phyloP scores from a whole-genome alignment of 805 yeast species.

The Suhomyces prunicola region DNA sequence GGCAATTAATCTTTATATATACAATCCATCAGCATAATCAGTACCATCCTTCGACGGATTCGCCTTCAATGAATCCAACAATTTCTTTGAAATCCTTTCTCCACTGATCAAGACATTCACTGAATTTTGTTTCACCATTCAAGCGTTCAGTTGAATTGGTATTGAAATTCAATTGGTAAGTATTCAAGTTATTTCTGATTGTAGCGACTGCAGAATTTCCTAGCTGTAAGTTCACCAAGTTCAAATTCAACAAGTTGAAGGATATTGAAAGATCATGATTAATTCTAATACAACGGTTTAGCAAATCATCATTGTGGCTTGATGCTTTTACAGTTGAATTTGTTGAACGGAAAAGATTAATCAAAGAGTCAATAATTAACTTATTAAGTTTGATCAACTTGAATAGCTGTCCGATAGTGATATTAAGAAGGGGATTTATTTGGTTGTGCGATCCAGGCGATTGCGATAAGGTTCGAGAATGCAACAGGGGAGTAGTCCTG shows the following conservation, averaged over 20 bases:
- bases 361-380: constrained; percentile 30
- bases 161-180: constrained; percentile 26
- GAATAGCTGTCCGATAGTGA: constrained; percentile 32
- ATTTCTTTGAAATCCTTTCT: constrained; percentile 10
- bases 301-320: constrained; percentile 22
- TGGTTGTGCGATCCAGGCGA: constrained; percentile 1
- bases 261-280: constrained; percentile 36
- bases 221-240: constrained; percentile 18
- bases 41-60: constrained; percentile 37
- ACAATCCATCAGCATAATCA: constrained; percentile 3
- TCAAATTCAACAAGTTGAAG: constrained; percentile 29
- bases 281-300: constrained; percentile 30
- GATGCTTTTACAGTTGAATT: background rate
- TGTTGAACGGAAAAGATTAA: constrained; percentile 12
- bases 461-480: background rate
- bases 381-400: constrained; percentile 35
- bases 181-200: constrained; percentile 23
- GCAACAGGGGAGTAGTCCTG: background rate
- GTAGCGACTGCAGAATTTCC: constrained; percentile 22
- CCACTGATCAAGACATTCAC: constrained; percentile 12
- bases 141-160: background rate
- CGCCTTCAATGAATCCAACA: constrained; percentile 29
- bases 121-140: background rate
- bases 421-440: constrained; percentile 31
- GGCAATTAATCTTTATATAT: background rate